These are phyloP conservation scores for Solanum habrochaites DNA, from an alignment of 257 asterid genomes.

Conservation along the genomic window DNA sequence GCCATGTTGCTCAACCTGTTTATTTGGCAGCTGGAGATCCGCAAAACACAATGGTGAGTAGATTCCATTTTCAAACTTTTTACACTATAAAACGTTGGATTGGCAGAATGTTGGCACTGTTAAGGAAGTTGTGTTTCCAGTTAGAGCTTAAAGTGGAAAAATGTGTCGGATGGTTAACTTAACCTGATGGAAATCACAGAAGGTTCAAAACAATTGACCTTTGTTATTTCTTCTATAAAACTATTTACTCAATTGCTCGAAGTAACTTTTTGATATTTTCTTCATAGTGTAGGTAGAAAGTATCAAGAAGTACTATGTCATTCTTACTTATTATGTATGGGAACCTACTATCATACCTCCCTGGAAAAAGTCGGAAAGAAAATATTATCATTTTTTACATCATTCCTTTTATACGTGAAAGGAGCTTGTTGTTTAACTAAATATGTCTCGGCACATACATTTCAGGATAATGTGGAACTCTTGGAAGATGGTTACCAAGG, in stretches of 20 bases:
- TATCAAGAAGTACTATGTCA: neutral
- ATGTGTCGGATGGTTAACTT: neutral
- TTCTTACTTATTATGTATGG: neutral
- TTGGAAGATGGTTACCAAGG: slow-evolving; percentile 77
- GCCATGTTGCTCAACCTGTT: slow-evolving; percentile 96
- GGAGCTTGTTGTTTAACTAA: neutral
- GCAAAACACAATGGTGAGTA: slow-evolving; percentile 32
- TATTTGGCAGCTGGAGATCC: slow-evolving; percentile 63
- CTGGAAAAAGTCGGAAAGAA: neutral
- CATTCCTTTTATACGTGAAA: neutral
- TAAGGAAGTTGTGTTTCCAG: neutral
- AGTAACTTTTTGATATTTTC: neutral
- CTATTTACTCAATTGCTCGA: neutral
- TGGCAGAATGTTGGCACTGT: neutral
- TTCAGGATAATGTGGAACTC: slow-evolving; percentile 61
- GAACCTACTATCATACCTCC: neutral
- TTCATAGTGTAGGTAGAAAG: neutral
- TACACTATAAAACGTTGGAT: neutral
- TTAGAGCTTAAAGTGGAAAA: neutral
- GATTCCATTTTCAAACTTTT: neutral
- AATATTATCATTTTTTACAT: neutral
- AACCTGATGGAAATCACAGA: neutral
- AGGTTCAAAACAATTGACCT: neutral
- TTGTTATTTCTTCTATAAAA: neutral
- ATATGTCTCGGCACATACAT: neutral